Evolutionary conservation across 2,329 filamentous ascomycete genomes (phyloP).

Genomic region (Alternaria sp.): DNA sequence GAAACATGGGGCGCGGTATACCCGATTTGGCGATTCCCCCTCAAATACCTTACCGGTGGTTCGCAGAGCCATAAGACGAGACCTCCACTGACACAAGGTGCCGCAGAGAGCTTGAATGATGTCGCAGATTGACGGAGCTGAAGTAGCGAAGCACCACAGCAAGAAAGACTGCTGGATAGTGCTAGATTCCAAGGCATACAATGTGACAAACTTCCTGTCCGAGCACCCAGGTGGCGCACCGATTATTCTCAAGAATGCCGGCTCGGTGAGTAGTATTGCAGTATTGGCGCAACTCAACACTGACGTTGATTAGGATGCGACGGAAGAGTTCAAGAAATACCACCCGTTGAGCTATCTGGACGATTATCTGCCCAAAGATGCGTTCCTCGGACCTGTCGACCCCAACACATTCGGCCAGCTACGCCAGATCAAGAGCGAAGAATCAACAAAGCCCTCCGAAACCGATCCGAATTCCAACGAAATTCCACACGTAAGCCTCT

Average conservation of each 20-base stretch:
- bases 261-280: conserved; percentile 48
- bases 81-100: conserved; percentile 3
- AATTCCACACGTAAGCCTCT: conserved; percentile 42
- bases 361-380: conserved; percentile 39
- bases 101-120: conserved; percentile 20
- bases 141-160: conserved; percentile 45
- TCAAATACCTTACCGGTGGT: conserved; percentile 34
- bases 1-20: conserved; percentile 22
- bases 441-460: conserved; percentile 26
- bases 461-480: conserved; percentile 29
- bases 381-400: conserved; percentile 40
- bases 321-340: conserved; percentile 48
- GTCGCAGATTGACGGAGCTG: conserved; percentile 42
- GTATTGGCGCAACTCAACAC: neutral
- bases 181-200: conserved; percentile 72
- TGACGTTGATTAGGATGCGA: conserved; percentile 41
- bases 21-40: conserved; percentile 30
- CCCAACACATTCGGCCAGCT: conserved; percentile 44
- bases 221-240: conserved; percentile 69
- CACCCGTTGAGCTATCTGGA: conserved; percentile 44
- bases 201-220: conserved; percentile 70
- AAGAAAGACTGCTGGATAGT: conserved; percentile 68
- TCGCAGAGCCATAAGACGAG: conserved; percentile 22
- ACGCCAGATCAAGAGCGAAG: conserved; percentile 32
- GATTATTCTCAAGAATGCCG: conserved; percentile 52